Conservation (phyloP, 805 yeast genomes). For the Starmera dryadoides region DNA sequence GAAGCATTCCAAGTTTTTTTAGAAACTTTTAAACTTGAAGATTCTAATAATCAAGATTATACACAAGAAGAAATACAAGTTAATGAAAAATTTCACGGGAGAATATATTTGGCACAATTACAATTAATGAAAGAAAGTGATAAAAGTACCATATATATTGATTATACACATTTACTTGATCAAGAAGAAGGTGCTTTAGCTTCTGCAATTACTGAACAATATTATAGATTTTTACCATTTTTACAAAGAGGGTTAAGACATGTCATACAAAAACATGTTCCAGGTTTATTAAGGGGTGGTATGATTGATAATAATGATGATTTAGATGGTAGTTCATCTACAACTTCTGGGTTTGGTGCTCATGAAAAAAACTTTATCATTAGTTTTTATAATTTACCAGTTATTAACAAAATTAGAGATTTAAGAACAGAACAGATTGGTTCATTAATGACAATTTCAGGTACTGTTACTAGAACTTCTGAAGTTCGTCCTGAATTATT, state of each 20-base stretch:
- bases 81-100: slow-evolving; percentile 41
- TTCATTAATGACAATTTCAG: slow-evolving; percentile 73
- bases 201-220: slow-evolving; percentile 83
- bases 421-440: slow-evolving; percentile 87
- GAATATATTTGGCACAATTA: slow-evolving; percentile 69
- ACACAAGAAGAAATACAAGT: slow-evolving; percentile 22
- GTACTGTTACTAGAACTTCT: slow-evolving; percentile 93
- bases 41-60: slow-evolving; percentile 22
- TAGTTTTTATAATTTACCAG: slow-evolving; percentile 80
- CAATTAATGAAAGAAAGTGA: slow-evolving; percentile 75
- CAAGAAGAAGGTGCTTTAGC: slow-evolving; percentile 85
- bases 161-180: slow-evolving; percentile 68
- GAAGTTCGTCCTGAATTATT: slow-evolving; percentile 94
- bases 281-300: slow-evolving; percentile 50
- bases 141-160: slow-evolving; percentile 72
- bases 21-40: slow-evolving; percentile 49
- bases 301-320: slow-evolving; percentile 25
- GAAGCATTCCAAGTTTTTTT: slow-evolving; percentile 85
- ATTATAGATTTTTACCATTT: slow-evolving; percentile 87
- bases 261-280: slow-evolving; percentile 69
- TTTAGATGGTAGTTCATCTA: slow-evolving; percentile 26
- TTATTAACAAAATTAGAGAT: slow-evolving; percentile 80
- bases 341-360: slow-evolving; percentile 38
- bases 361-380: slow-evolving; percentile 80
- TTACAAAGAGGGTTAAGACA: slow-evolving; percentile 67